Base-by-base conservation (phyloP, 306 rosid genomes). In the Betula pendula region DNA sequence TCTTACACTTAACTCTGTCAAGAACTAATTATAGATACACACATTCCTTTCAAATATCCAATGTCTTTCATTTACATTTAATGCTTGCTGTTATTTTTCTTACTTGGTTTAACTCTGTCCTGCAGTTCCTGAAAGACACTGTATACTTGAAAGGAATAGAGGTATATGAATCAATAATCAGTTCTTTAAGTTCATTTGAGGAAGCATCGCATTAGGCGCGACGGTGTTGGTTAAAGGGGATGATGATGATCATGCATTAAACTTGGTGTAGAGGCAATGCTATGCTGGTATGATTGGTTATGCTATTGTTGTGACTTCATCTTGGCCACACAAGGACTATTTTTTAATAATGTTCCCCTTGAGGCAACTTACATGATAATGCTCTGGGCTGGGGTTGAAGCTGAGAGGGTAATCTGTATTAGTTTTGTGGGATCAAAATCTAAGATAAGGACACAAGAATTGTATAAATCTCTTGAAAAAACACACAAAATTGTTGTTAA, bases 81-180 rank as follows among this genome's bases (percentile, higher is more conserved):
- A 40, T 24, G 68, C 74, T 75, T 38, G 42, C 42, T 45, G n/a
- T n/a, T 60, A 22, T 14, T 35, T 67, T 25, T 25, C 60, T 53
- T 20, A 38, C 35, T 76, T 45, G 68, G 25, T 0, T 27, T 49
- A 31, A 56, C 11, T 60, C 78, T 79, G 49, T 27, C 71, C 58
- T 91, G 83, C 96, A 92, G 96, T 91, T 86, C 82, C 82, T 94
- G 65, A 82, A 71, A 71, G 98, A 94, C 68, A 85, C 92, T 0
- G 81, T 92, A 48, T 94, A 86, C 80, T 52, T 94, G 84, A 85
- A 80, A 59, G 98, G 98, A 65, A 90, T 94, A 80, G 68, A 81
- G 83, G 90, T 94, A n/a, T 94, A 94, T 60, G 98, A 94, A 77
- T 90, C 93, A 62, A 31, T 94, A 78, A 89, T 92, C 84, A 86